Percentiles rank a stretch among this genome's conserved stretches.
These are phyloP conservation scores for Coriaria nepalensis DNA, from an alignment of 306 rosid species.

Conservation along the genomic window DNA sequence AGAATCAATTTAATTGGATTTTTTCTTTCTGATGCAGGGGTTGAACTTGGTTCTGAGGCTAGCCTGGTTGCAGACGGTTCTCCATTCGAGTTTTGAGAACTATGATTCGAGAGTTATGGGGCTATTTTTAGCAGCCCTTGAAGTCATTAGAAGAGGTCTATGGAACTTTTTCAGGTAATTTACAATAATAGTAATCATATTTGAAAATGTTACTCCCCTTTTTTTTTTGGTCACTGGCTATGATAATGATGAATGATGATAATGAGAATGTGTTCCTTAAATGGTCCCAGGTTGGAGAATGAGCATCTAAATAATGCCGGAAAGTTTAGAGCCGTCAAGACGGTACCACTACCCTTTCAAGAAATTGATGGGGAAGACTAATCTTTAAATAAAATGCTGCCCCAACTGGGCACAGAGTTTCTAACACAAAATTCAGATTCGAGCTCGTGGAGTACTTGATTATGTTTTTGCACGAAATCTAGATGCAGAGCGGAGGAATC, in stretches of 20 bases:
- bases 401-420: no score
- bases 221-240: conserved; percentile 1
- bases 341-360: conserved; percentile 94
- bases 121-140: conserved; percentile 87
- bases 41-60: conserved; percentile 75
- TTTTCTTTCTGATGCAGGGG: conserved; percentile 49
- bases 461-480: no score
- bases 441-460: no score
- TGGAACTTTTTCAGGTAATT: conserved; percentile 94
- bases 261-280: conserved; percentile 7
- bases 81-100: conserved; percentile 70
- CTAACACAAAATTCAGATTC: no score
- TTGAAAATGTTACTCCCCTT: not conserved
- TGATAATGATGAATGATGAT: not conserved
- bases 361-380: conserved; percentile 86
- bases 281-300: conserved; percentile 79
- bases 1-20: no score
- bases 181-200: not conserved
- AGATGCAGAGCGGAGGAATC: no score
- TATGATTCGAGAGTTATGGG: conserved; percentile 74
- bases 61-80: conserved; percentile 96
- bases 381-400: conserved; percentile 6
- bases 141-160: conserved; percentile 83
- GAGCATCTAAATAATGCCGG: conserved; percentile 99
- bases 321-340: conserved; percentile 94